phyloP scores from a whole-genome alignment of 345 rosid genomes.

The Microthlaspi erraticum region DNA sequence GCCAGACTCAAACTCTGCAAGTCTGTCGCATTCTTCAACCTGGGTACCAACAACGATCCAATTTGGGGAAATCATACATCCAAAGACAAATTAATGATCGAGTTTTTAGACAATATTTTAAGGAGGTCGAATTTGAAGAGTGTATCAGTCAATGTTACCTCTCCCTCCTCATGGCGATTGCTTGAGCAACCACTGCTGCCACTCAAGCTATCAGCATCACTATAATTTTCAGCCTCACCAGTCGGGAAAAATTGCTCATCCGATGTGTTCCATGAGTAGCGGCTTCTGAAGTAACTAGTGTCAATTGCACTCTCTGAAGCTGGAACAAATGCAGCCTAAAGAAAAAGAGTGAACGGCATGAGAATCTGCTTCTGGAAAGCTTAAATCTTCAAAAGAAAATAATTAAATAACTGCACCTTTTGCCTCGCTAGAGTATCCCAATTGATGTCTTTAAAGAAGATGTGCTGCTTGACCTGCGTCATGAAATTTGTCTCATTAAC shows the following conservation, averaged over 20 bases:
- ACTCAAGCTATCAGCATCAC: slow-evolving; percentile 91
- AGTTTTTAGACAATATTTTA: slow-evolving; percentile 1
- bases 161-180: slow-evolving; percentile 85
- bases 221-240: slow-evolving; percentile 82
- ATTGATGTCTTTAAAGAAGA: slow-evolving; percentile 88
- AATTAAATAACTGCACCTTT: slow-evolving; percentile 58
- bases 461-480: slow-evolving; percentile 87
- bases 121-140: neutral
- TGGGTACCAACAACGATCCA: slow-evolving; percentile 46
- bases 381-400: slow-evolving; percentile 13
- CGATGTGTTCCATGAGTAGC: slow-evolving; percentile 85
- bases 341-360: slow-evolving; percentile 24
- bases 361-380: slow-evolving; percentile 17
- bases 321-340: slow-evolving; percentile 97
- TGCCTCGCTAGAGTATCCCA: slow-evolving; percentile 99
- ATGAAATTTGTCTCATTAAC: slow-evolving; percentile 21
- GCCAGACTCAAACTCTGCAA: slow-evolving; percentile 73
- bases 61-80: slow-evolving; percentile 6
- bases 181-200: slow-evolving; percentile 83
- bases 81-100: slow-evolving; percentile 19
- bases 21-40: slow-evolving; percentile 86
- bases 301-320: slow-evolving; percentile 91
- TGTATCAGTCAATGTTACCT: slow-evolving; percentile 51
- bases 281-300: slow-evolving; percentile 98
- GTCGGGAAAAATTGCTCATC: slow-evolving; percentile 66